phyloP scores from a whole-genome alignment of 352 stramenopile species.

The Phytophthora fragariaefolia region DNA sequence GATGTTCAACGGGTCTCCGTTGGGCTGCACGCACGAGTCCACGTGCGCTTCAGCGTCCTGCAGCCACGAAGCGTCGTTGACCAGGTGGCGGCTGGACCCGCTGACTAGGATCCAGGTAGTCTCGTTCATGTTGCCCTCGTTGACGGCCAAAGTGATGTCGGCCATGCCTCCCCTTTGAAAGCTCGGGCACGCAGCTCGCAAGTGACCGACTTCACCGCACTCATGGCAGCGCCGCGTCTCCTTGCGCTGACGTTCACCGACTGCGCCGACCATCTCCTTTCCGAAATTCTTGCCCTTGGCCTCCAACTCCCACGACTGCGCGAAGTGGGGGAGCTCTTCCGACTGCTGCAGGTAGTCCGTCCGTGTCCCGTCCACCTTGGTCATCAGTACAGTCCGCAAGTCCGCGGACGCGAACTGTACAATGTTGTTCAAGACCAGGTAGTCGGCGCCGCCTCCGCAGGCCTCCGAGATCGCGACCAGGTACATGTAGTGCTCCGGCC shows the following conservation, averaged over 20 bases:
- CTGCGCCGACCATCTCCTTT: no score
- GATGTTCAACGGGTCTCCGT: no score
- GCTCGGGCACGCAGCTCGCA: neutral
- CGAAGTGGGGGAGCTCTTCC: slow-evolving; percentile 5
- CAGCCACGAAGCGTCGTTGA: neutral
- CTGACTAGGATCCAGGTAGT: neutral
- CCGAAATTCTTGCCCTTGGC: no score
- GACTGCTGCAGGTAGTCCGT: slow-evolving; percentile 2
- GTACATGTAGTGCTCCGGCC: slow-evolving; percentile 12
- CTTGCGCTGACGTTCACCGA: no score
- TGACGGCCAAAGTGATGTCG: neutral
- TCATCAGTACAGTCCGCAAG: slow-evolving; percentile 13
- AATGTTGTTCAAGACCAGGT: slow-evolving; percentile 27
- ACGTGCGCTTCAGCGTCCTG: neutral
- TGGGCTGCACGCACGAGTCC: neutral
- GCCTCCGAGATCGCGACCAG: neutral
- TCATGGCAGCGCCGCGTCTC: no score
- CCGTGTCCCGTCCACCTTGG: slow-evolving; percentile 3
- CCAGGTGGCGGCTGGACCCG: neutral
- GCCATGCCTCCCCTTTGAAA: neutral
- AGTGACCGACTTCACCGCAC: neutral
- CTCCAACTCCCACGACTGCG: slow-evolving; percentile 1
- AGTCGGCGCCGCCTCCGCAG: slow-evolving; percentile 1
- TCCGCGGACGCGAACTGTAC: slow-evolving; percentile 19
- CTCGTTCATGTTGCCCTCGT: neutral